These are phyloP conservation scores for Trypanosoma avium DNA, from an alignment of 208 protist genomes.

Conservation along the genomic window DNA sequence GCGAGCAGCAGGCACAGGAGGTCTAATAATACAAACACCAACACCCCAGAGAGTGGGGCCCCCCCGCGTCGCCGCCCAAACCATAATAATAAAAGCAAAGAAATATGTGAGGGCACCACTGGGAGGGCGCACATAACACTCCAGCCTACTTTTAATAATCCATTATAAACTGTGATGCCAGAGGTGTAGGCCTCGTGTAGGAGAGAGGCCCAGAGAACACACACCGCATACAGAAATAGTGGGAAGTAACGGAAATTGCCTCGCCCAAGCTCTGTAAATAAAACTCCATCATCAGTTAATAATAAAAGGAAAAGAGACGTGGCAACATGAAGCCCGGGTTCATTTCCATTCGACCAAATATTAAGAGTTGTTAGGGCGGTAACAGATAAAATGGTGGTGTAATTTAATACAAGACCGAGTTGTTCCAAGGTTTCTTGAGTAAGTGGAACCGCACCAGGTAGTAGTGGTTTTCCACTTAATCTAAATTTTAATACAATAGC, in stretches of 20 bases:
- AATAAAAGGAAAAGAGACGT: constrained; percentile 67
- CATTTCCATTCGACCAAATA: constrained; percentile 55
- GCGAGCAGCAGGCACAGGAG: constrained; percentile 46
- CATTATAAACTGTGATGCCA: neutral
- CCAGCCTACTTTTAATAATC: constrained; percentile 18
- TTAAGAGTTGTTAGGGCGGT: constrained; percentile 51
- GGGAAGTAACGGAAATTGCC: constrained; percentile 77
- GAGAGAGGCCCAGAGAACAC: constrained; percentile 47
- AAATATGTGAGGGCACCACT: constrained; percentile 36
- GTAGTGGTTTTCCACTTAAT: constrained; percentile 47
- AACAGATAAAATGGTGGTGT: constrained; percentile 48
- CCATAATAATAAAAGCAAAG: constrained; percentile 33
- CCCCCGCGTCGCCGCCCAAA: constrained; percentile 31
- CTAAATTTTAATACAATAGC: constrained; percentile 70
- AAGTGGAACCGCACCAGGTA: constrained; percentile 47
- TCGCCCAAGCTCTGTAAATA: constrained; percentile 46
- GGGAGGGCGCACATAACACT: constrained; percentile 26
- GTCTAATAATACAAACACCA: constrained; percentile 44
- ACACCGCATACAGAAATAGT: constrained; percentile 32
- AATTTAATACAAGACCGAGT: constrained; percentile 55
- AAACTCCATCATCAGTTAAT: constrained; percentile 59
- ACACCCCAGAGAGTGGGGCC: constrained; percentile 32
- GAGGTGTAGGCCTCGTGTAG: constrained; percentile 44
- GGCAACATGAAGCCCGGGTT: constrained; percentile 62
- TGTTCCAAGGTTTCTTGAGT: constrained; percentile 25